Conservation (phyloP, 768 basidiomycete genomes). For the Tulasnella sp. region DNA sequence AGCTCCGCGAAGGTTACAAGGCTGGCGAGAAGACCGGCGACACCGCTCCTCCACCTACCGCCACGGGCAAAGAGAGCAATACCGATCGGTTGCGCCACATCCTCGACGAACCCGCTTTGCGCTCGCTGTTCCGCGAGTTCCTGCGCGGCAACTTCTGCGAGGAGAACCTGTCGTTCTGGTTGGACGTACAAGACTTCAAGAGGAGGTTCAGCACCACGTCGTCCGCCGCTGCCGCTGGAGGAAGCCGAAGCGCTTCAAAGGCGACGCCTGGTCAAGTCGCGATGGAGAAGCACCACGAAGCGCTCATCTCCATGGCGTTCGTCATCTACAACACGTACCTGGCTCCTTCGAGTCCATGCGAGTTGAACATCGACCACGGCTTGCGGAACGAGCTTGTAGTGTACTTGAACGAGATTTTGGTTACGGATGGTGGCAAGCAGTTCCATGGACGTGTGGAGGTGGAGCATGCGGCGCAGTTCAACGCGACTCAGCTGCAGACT, state of each 20-base stretch:
- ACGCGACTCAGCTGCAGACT: slow-evolving; percentile 91
- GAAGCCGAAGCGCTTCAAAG: slow-evolving; percentile 59
- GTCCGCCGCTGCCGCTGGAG: slow-evolving; percentile 60
- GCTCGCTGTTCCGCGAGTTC: slow-evolving; percentile 91
- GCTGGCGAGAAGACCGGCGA: slow-evolving; percentile 46
- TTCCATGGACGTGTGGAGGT: slow-evolving; percentile 69
- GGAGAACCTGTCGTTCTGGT: slow-evolving; percentile 95
- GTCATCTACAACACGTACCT: slow-evolving; percentile 93
- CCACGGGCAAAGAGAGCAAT: slow-evolving; percentile 71
- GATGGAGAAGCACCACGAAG: slow-evolving; percentile 97
- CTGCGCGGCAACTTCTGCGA: slow-evolving; percentile 93
- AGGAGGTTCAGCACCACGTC: slow-evolving; percentile 94
- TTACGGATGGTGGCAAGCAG: slow-evolving; percentile 36
- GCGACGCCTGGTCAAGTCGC: slow-evolving; percentile 46
- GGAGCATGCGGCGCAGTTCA: slow-evolving; percentile 72
- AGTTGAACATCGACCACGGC: slow-evolving; percentile 97
- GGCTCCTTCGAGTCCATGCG: slow-evolving; percentile 90
- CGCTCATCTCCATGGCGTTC: slow-evolving; percentile 90
- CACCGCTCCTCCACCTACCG: slow-evolving; percentile 35
- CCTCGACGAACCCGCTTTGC: slow-evolving; percentile 84
- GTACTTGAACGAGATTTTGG: slow-evolving; percentile 86
- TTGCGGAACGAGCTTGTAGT: slow-evolving; percentile 90
- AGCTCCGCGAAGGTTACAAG: slow-evolving; percentile 56
- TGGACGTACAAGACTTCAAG: slow-evolving; percentile 97
- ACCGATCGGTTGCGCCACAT: slow-evolving; percentile 88